Base-by-base conservation (phyloP, 2,329 filamentous ascomycete species). In the Alternaria sp. region DNA sequence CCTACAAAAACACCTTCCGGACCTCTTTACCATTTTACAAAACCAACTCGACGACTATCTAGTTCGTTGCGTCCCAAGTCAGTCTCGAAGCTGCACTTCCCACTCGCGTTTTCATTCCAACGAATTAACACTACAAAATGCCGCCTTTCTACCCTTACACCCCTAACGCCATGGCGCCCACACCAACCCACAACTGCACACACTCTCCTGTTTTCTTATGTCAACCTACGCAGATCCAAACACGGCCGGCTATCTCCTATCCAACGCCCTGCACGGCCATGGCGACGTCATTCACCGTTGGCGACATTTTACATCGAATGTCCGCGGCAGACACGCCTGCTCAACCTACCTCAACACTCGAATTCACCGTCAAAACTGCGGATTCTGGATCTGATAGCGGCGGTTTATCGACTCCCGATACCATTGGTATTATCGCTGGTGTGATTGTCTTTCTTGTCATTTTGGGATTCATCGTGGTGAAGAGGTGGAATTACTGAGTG, bases 101-200 rank as follows among this genome's bases (percentile, higher is more conserved):
- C 23, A 51, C 17, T 5, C 23, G 28, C 14, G 17, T 6, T n/a
- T 13, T 21, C 9, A 3, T 17, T 29, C n/a, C 24, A 42, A 36
- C 2, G 23, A 8, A 29, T 2, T 10, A 17, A 6, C 24, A 8
- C 9, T 24, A 24, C 24, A 41, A 14, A 4, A 54, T 54, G 52
- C 17, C 48, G 14, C 54, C 40, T 34, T 36, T 57, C n/a, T 41
- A 44, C 54, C 37, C 26, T 5, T 39, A 46, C 21, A 31, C 5
- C 0, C 24, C n/a, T 2, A 54, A 5, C 21, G 50, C 29, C 10
- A 1, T 33, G 5, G 26, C 36, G 24, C 37, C 46, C 24, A 9
- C n/a, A 1, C 7, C 46, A 11, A 14, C 37, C 17, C 13, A 31
- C 40, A 37, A 3, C 17, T 33, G 11, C 17, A 13, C 14, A 14